A percentile compares a stretch with the other conserved stretches of the same genome.
phyloP scores from a whole-genome alignment of 2,329 filamentous ascomycete species.

The Aspergillus nomiae region DNA sequence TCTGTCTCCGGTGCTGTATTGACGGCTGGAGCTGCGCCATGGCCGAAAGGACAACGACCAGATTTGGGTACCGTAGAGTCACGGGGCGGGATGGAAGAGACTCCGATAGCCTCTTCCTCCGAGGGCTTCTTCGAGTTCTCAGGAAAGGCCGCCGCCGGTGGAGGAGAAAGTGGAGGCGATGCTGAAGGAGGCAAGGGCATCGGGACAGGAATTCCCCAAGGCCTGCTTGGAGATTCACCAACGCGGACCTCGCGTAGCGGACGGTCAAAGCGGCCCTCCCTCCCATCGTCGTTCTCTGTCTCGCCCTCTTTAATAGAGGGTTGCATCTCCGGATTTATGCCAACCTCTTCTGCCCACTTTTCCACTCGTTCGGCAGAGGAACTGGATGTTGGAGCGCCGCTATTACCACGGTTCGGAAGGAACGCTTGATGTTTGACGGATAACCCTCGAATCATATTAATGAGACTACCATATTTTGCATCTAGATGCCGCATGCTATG shows the following conservation, averaged over 20 bases:
- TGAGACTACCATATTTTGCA: slow-evolving; percentile 88
- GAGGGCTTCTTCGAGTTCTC: slow-evolving; percentile 18
- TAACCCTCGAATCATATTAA: slow-evolving; percentile 91
- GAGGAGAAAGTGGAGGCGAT: slow-evolving; percentile 27
- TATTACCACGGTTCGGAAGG: slow-evolving; percentile 59
- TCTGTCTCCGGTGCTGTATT: slow-evolving; percentile 16
- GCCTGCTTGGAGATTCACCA: slow-evolving; percentile 87
- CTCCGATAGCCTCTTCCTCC: slow-evolving; percentile 16
- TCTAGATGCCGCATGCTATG: slow-evolving; percentile 84
- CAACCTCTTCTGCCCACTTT: slow-evolving; percentile 81
- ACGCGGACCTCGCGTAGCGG: slow-evolving; percentile 87
- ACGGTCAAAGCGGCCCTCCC: slow-evolving; percentile 77
- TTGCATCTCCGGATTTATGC: slow-evolving; percentile 52
- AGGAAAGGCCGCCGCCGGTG: slow-evolving; percentile 21
- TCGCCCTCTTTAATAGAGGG: slow-evolving; percentile 43
- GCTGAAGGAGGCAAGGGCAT: slow-evolving; percentile 55
- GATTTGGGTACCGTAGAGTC: slow-evolving; percentile 20
- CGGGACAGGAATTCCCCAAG: slow-evolving; percentile 81
- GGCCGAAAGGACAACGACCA: slow-evolving; percentile 40
- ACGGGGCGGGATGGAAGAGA: slow-evolving; percentile 15
- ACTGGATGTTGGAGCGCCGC: slow-evolving; percentile 33
- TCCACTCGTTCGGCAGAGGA: slow-evolving; percentile 72
- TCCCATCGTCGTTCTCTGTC: slow-evolving; percentile 54
- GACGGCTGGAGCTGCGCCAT: slow-evolving; percentile 24
- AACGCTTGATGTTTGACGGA: slow-evolving; percentile 86